A percentile compares a stretch with the other conserved stretches of the same genome.
phyloP scores from a whole-genome alignment of 2,329 filamentous ascomycete species.

The Claviceps sorghi region DNA sequence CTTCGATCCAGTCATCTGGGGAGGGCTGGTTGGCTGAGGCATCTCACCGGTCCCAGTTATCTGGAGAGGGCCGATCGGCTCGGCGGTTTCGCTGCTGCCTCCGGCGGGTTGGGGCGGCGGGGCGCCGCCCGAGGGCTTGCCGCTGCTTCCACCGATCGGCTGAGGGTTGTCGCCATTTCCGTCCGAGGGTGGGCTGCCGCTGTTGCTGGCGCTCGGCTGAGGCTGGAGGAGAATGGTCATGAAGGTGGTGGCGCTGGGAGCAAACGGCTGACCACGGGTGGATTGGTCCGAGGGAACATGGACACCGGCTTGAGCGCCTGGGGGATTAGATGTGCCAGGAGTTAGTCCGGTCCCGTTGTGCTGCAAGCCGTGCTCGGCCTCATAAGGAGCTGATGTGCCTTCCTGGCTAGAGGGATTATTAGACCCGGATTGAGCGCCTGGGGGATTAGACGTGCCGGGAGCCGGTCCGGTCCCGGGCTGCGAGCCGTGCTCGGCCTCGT shows the following conservation, averaged over 20 bases:
- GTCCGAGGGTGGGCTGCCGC: not conserved
- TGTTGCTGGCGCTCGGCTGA: not conserved
- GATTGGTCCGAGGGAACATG: not conserved
- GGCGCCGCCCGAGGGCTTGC: not conserved
- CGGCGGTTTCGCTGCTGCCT: no score
- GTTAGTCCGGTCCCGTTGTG: not conserved
- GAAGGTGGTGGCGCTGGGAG: not conserved
- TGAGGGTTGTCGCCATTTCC: not conserved
- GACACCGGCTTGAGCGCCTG: not conserved
- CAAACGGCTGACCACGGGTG: not conserved
- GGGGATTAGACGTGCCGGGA: no score
- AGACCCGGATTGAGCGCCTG: no score
- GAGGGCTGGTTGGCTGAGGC: not conserved
- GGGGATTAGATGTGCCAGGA: not conserved
- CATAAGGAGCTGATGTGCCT: not conserved
- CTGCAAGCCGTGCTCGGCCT: not conserved
- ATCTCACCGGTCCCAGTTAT: not conserved
- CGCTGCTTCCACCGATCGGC: not conserved
- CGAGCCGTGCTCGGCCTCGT: not conserved
- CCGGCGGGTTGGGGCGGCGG: no score
- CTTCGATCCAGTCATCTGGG: not conserved
- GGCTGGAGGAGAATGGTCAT: slow-evolving; percentile 1
- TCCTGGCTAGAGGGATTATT: not conserved
- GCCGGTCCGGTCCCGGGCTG: not conserved
- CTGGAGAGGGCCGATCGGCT: no score